These are phyloP conservation scores for Cryphonectria nitschkei DNA, from an alignment of 2,329 filamentous ascomycete species.

Conservation along the genomic window DNA sequence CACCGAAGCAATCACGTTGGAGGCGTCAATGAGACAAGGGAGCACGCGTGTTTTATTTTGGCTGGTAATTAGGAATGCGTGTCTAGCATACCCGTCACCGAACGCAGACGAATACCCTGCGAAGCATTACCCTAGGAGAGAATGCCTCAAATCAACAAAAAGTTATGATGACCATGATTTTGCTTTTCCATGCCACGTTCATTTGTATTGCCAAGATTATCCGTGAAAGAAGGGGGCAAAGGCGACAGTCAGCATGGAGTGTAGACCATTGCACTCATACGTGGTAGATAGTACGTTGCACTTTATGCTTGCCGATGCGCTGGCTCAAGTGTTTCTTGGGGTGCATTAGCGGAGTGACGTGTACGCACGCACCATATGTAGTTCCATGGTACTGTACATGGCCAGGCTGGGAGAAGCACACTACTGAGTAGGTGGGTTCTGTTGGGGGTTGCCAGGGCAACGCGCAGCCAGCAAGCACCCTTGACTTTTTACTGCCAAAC, in stretches of 20 bases:
- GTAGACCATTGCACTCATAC: neutral
- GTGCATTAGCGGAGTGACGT: constrained; percentile 2
- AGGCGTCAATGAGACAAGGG: constrained; percentile 17
- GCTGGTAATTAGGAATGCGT: constrained; percentile 15
- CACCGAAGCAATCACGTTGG: constrained; percentile 14
- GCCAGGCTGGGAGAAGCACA: neutral
- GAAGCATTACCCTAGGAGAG: constrained; percentile 21
- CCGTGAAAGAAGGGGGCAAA: no score
- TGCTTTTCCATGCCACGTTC: neutral
- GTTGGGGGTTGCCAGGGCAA: constrained; percentile 30
- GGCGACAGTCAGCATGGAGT: neutral
- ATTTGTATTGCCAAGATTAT: neutral
- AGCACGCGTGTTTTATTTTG: constrained; percentile 19
- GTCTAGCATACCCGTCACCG: constrained; percentile 18
- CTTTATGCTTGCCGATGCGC: neutral
- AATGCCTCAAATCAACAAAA: constrained; percentile 25
- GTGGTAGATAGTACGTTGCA: neutral
- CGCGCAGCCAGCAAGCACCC: constrained; percentile 16
- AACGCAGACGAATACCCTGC: constrained; percentile 23
- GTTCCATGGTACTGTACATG: neutral
- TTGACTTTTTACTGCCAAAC: constrained; percentile 21
- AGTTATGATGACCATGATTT: constrained; percentile 20
- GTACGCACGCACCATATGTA: neutral
- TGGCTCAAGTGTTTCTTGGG: neutral
- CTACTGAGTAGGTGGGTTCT: neutral